phyloP scores from a whole-genome alignment of 164 flowering plant genomes.

The Taxillus chinensis region DNA sequence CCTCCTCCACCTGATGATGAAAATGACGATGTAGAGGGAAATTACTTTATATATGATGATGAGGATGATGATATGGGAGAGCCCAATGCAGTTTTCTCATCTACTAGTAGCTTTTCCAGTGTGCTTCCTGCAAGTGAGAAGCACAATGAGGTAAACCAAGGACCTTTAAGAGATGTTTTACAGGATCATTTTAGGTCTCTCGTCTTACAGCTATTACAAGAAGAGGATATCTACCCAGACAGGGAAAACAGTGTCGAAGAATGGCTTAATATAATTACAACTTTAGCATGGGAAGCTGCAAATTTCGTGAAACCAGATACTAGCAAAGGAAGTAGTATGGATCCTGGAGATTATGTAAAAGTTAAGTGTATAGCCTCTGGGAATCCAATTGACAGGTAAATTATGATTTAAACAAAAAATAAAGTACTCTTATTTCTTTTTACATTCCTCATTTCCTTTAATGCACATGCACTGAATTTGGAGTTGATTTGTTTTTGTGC shows the following conservation, averaged over 20 bases:
- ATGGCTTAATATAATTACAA: constrained; percentile 74
- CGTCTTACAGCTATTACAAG: constrained; percentile 77
- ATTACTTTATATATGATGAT: constrained; percentile 65
- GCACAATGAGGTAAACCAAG: constrained; percentile 40
- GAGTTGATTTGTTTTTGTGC: not conserved
- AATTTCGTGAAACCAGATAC: constrained; percentile 88
- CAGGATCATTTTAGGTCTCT: constrained; percentile 89
- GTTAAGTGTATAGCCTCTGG: constrained; percentile 85
- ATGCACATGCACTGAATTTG: not conserved
- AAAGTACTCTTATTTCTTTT: not conserved
- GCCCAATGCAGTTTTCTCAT: constrained; percentile 36
- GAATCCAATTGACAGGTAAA: constrained; percentile 66
- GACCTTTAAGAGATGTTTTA: constrained; percentile 56
- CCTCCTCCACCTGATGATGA: constrained; percentile 84
- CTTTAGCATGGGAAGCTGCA: constrained; percentile 92
- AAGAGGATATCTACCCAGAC: constrained; percentile 41
- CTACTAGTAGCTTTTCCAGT: constrained; percentile 36
- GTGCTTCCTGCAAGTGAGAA: constrained; percentile 39
- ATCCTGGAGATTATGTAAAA: constrained; percentile 88
- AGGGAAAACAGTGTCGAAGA: constrained; percentile 30
- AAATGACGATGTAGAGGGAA: constrained; percentile 50
- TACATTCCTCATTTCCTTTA: not conserved
- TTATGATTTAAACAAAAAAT: not conserved
- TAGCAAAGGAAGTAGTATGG: constrained; percentile 91
- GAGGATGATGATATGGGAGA: constrained; percentile 80